Evolutionary conservation across 257 asterid genomes (phyloP), one percentile per base, ranked within the genome.

Genomic region (Penstemon davidsonii): DNA sequence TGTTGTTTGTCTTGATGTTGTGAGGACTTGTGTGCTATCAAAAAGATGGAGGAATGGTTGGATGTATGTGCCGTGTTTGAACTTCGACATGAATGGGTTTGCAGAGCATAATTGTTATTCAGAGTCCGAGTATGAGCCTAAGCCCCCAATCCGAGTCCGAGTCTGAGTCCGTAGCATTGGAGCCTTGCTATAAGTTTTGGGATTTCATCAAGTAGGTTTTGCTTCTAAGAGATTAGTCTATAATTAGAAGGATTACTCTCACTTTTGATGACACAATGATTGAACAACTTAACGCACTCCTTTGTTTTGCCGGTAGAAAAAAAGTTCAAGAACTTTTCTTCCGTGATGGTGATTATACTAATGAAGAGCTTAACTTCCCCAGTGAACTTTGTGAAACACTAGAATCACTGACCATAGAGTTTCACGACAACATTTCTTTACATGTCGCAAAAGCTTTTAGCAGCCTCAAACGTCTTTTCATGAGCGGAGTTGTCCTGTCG

Each of bases 1-100:
- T 54, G 56, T 77, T 33, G 75, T 63, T 52, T 68, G 72, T 53
- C 60, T 73, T 41, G 75, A 68, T 47, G 69, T 54, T 11, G 65
- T 56, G 49, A 62, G 75, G 60, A 77, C 78, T n/a, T 12, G 65
- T 10, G 60, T 67, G 78, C 64, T 79, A 4, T 74, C 70, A 7
- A 71, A 60, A 66, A 43, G 67, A 67, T 79, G 78, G 80, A 79
- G 64, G 62, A 49, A 33, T 53, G 66, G 62, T 33, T 79, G 77
- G 71, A 15, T 36, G 25, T 50, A 60, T 2, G 15, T 36, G 46
- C 80, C 75, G 36, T 58, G 40, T 47, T 13, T 65, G 60, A 77
- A 63, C 73, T 73, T 78, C 69, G 60, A 60, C 40, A 51, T 65
- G 76, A 55, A 60, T 45, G 58, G 79, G 70, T 70, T 66, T 3